Conservation (phyloP, 306 rosid genomes). For the Sindora glabra region DNA sequence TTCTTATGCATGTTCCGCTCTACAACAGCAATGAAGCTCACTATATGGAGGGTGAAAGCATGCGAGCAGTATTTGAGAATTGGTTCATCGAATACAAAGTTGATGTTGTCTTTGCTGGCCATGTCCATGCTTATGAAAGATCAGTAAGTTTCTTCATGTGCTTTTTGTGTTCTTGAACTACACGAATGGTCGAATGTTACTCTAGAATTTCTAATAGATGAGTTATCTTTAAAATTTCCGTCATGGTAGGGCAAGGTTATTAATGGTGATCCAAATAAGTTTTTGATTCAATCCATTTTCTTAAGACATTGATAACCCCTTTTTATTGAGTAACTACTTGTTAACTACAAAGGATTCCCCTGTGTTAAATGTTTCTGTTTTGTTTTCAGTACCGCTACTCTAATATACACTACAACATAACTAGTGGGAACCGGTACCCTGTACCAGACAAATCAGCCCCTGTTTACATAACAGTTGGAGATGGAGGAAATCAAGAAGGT, state of each 20-base stretch:
- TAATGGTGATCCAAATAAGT: too few species aligned
- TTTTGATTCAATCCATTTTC: too few species aligned
- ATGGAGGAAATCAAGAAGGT: slow-evolving; percentile 98
- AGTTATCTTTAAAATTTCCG: too few species aligned
- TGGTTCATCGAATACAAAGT: slow-evolving; percentile 76
- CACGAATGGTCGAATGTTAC: too few species aligned
- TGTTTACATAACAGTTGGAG: slow-evolving; percentile 91
- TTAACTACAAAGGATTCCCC: too few species aligned
- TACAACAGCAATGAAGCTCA: slow-evolving; percentile 81
- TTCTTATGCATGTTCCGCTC: slow-evolving; percentile 83
- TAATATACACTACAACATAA: slow-evolving; percentile 57
- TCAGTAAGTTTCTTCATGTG: slow-evolving; percentile 48
- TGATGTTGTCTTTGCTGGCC: slow-evolving; percentile 89
- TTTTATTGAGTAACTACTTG: too few species aligned
- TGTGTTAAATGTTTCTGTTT: slow-evolving; percentile 5
- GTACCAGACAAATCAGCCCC: slow-evolving; percentile 84
- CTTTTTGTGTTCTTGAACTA: too few species aligned
- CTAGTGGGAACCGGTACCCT: slow-evolving; percentile 57
- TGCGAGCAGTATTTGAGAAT: slow-evolving; percentile 72
- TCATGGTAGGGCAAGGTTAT: too few species aligned
- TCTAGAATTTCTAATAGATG: too few species aligned
- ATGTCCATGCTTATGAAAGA: slow-evolving; percentile 99
- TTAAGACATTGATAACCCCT: too few species aligned
- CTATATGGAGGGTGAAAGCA: slow-evolving; percentile 96
- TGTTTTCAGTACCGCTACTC: slow-evolving; percentile 75